Conservation (phyloP, 352 stramenopile genomes). For the Phytophthora palmivora region DNA sequence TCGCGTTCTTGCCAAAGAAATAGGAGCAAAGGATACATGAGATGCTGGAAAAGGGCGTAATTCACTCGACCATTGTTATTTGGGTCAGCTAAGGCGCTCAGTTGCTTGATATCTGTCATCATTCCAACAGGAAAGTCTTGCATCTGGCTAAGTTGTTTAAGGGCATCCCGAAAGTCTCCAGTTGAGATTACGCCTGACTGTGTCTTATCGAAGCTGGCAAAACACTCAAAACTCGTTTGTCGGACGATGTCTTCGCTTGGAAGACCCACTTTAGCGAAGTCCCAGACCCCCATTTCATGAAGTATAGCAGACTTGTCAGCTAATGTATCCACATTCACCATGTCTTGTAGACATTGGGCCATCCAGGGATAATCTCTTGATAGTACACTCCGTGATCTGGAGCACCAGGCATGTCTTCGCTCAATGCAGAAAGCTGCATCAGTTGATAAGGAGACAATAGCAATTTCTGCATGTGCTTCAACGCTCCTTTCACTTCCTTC, state of each 20-base stretch:
- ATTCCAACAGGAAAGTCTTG: constrained; percentile 36
- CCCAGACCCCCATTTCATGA: constrained; percentile 27
- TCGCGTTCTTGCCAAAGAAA: constrained; percentile 44
- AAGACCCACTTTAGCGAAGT: constrained; percentile 20
- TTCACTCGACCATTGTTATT: constrained; percentile 64
- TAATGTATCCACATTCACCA: constrained; percentile 44
- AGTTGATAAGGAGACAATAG: constrained; percentile 60
- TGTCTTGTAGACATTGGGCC: constrained; percentile 24
- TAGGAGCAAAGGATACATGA: constrained; percentile 52
- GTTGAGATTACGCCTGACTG: constrained; percentile 46
- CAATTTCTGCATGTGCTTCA: constrained; percentile 65
- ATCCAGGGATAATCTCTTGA: constrained; percentile 46
- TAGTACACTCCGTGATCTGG: constrained; percentile 57
- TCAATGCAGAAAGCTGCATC: constrained; percentile 45
- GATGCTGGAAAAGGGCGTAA: constrained; percentile 63
- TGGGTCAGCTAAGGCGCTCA: constrained; percentile 52
- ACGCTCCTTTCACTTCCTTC: constrained; percentile 49
- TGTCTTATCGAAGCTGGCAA: constrained; percentile 43
- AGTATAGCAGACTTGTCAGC: constrained; percentile 33
- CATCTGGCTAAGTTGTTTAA: constrained; percentile 29
- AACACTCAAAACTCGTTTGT: constrained; percentile 38
- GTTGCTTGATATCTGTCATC: constrained; percentile 28
- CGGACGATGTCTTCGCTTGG: constrained; percentile 43
- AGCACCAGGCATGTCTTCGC: constrained; percentile 20
- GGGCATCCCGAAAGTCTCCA: constrained; percentile 41